A percentile compares a stretch with the other conserved stretches of the same genome.
Evolutionary conservation across 1,284 basidiomycete species (phyloP).

Genomic region (Irpex lacteus): DNA sequence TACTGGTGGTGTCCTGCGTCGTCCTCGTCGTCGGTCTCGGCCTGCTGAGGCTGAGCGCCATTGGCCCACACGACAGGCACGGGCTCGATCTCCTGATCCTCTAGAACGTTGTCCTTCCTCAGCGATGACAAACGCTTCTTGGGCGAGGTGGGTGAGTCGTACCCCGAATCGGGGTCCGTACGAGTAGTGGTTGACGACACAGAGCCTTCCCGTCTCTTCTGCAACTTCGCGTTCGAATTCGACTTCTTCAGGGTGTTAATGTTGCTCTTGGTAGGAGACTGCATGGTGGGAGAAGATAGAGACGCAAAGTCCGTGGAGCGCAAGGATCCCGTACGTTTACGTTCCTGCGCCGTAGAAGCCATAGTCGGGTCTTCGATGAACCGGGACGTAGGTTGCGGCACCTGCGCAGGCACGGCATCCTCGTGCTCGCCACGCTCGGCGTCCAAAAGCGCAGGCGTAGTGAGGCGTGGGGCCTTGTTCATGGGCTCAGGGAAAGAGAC

Average conservation of each 20-base stretch:
- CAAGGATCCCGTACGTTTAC: neutral
- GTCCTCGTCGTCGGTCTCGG: neutral
- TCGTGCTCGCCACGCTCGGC: neutral
- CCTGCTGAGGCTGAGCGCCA: neutral
- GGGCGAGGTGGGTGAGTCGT: slow-evolving; percentile 18
- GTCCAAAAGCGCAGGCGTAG: neutral
- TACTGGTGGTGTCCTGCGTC: neutral
- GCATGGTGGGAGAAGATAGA: neutral
- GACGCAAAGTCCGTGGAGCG: slow-evolving; percentile 1
- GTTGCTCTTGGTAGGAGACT: neutral
- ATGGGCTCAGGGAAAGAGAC: neutral
- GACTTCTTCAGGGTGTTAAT: neutral
- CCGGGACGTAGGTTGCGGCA: neutral
- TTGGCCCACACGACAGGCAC: slow-evolving; percentile 27
- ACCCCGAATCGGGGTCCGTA: slow-evolving; percentile 23
- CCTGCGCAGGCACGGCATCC: neutral
- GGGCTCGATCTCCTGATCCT: slow-evolving; percentile 17
- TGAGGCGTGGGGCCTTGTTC: neutral
- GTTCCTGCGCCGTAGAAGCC: neutral
- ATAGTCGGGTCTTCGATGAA: neutral
- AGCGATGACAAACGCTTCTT: slow-evolving; percentile 4
- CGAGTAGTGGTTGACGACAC: slow-evolving; percentile 1
- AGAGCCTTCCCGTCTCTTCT: slow-evolving; percentile 7
- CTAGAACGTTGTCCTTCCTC: slow-evolving; percentile 1
- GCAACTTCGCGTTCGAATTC: neutral